Base-by-base conservation (phyloP, 2,329 filamentous ascomycete genomes). In the Pestalotiopsis sp. region DNA sequence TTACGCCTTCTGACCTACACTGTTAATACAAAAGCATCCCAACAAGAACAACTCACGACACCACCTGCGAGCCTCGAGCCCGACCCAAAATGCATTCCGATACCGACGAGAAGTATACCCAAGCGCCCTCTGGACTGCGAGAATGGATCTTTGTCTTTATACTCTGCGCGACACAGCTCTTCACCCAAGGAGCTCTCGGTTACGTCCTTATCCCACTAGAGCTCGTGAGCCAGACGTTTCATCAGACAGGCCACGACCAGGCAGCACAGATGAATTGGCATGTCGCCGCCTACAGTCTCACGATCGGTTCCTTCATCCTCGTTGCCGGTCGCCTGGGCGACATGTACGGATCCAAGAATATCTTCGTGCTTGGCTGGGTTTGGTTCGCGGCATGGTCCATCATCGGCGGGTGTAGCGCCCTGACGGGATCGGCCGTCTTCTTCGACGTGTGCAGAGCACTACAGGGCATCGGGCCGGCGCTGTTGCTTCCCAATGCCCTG, bases 401-500 rank as follows among this genome's bases (percentile, higher is more conserved):
- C 14, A 70, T 86, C 1, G 82, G 81, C 3, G 88, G 87, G 0
- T 81, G 84, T 41, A 64, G 65, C 27, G 66, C 58, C 9, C 64
- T 76, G 23, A 25, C 57, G 36, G 77, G 76, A 66, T 77, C 76
- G 66, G 20, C 38, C n/a, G 23, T 62, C 25, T 77, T 87, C 13
- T 88, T 88, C 72, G 81, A 86, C 69, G 79, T 85, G 45, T 81
- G 82, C n/a, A 82, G 88, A 5, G 86, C 84, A 0, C 75, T 90
- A 2, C 88, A 90, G 70, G 88, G 88, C 0, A 84, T 91, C 20
- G 91, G 91, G 0, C 87, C 89, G 0, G 89, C 90, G 0, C 81
- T 93, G 41, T 79, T 85, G 12, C 80, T 92, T 27, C 91, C 91
- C 0, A 93, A 91, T 70, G 88, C 83, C 0, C 78, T 92, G 25